These are phyloP conservation scores for Globisporangium irregulare DNA, from an alignment of 352 stramenopile species.

Conservation along the genomic window DNA sequence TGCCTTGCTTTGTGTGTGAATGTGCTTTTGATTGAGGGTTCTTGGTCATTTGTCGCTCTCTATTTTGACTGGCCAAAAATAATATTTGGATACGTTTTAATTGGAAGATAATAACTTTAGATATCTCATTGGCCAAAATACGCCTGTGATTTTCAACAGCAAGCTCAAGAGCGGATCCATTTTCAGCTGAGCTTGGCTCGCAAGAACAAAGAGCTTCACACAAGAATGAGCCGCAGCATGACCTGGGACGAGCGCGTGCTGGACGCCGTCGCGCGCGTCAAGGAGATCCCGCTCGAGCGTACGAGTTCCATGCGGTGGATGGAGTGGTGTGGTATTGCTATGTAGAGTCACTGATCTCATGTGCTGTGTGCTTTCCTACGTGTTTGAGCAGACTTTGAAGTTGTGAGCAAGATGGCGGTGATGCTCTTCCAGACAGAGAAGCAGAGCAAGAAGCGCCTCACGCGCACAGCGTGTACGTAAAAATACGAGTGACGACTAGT, in stretches of 20 bases:
- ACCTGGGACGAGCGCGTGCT: conserved; percentile 63
- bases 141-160: neutral
- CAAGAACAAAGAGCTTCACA: conserved; percentile 13
- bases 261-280: conserved; percentile 35
- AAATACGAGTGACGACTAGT: too few species aligned
- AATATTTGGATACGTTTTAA: neutral
- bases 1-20: neutral
- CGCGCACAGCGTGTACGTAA: conserved; percentile 53
- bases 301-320: neutral
- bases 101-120: neutral
- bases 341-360: neutral
- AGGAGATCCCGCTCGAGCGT: conserved; percentile 43
- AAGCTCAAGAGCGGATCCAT: conserved; percentile 17
- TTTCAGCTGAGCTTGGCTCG: neutral
- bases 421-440: conserved; percentile 63
- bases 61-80: neutral
- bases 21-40: conserved; percentile 1
- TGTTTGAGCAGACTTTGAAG: conserved; percentile 45
- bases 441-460: conserved; percentile 56
- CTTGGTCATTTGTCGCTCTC: neutral
- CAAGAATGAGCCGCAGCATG: conserved; percentile 38
- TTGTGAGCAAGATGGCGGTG: conserved; percentile 50
- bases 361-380: neutral
- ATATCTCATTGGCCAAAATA: neutral
- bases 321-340: too few species aligned